phyloP scores from a whole-genome alignment of 352 stramenopile species.

The Pythium scleroteichum region DNA sequence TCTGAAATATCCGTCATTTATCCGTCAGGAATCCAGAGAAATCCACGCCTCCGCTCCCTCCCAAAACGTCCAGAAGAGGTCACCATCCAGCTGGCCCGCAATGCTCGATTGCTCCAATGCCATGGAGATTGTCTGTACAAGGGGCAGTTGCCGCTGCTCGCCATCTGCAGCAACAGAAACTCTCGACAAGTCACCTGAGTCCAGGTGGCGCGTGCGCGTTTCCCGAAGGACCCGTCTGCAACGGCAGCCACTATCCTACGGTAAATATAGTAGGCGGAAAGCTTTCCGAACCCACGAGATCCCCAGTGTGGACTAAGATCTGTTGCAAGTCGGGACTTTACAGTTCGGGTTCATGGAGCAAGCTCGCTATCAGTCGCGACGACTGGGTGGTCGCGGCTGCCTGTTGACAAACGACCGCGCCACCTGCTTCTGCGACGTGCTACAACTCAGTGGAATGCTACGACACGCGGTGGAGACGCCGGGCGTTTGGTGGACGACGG shows the following conservation, averaged over 20 bases:
- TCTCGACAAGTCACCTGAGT: not conserved
- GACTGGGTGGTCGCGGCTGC: not conserved
- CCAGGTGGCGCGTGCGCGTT: slow-evolving; percentile 16
- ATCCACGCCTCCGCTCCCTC: slow-evolving; percentile 1
- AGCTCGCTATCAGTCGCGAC: too few species aligned
- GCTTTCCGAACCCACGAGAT: too few species aligned
- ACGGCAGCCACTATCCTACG: not conserved
- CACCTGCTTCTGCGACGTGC: not conserved
- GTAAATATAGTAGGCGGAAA: not conserved
- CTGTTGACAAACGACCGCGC: not conserved
- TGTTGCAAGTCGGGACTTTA: too few species aligned
- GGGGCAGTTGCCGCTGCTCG: not conserved
- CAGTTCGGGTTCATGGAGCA: too few species aligned
- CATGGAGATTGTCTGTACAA: too few species aligned
- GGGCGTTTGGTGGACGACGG: slow-evolving; percentile 44
- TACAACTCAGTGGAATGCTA: slow-evolving; percentile 32
- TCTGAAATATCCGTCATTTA: not conserved
- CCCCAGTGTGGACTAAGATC: too few species aligned
- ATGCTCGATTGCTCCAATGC: not conserved
- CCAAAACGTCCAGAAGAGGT: slow-evolving; percentile 16
- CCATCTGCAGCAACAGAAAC: not conserved
- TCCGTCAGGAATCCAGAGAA: slow-evolving; percentile 3
- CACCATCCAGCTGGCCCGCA: not conserved
- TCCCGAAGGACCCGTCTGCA: not conserved
- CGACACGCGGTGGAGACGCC: slow-evolving; percentile 50